A percentile compares a stretch with the other conserved stretches of the same genome.
phyloP scores from a whole-genome alignment of 345 rosid species.

The Trapa incisa region DNA sequence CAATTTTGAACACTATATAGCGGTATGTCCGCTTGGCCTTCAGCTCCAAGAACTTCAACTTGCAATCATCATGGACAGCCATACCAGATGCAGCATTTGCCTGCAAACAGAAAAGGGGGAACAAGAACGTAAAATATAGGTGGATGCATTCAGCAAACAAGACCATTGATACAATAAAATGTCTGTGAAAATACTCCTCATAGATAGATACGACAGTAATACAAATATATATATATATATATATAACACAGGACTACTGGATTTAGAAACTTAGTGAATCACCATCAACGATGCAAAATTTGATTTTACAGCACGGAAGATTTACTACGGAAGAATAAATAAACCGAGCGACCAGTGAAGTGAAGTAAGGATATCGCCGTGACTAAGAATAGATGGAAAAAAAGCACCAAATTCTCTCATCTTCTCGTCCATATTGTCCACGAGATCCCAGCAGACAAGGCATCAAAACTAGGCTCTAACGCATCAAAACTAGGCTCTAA shows the following conservation, averaged over 20 bases:
- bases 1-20: constrained; percentile 47
- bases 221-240: not conserved
- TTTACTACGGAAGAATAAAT: not conserved
- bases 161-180: not conserved
- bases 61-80: constrained; percentile 64
- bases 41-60: constrained; percentile 46
- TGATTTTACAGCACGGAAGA: not conserved
- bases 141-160: not conserved
- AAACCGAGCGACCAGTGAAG: not conserved
- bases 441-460: not conserved
- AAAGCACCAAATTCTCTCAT: not conserved
- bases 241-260: not conserved
- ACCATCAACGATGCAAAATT: not conserved
- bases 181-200: not conserved
- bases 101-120: constrained; percentile 13
- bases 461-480: not conserved
- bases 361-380: not conserved
- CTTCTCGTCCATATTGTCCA: not conserved
- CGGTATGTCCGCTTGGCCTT: constrained; percentile 48
- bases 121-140: not conserved
- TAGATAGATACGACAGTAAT: not conserved
- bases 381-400: not conserved
- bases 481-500: not conserved
- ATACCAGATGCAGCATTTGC: constrained; percentile 56
- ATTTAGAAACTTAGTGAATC: not conserved